A percentile compares a stretch with the other conserved stretches of the same genome.
These are phyloP conservation scores for Crucibulum laeve DNA, from an alignment of 768 basidiomycete genomes.

Conservation along the genomic window DNA sequence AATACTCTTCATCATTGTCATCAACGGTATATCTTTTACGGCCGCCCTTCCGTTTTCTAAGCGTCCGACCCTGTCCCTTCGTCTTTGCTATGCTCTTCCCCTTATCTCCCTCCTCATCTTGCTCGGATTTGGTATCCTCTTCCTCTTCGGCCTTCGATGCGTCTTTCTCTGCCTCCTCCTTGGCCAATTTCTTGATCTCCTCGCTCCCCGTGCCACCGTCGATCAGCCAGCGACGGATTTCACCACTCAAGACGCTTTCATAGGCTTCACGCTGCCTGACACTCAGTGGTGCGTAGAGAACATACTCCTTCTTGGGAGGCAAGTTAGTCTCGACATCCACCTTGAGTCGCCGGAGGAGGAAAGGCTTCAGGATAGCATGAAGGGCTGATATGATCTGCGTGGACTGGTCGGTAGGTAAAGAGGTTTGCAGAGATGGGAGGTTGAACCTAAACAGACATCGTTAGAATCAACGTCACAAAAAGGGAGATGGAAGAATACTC, in stretches of 20 bases:
- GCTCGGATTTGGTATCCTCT: constrained; percentile 8
- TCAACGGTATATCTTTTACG: constrained; percentile 51
- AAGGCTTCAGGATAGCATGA: constrained; percentile 91
- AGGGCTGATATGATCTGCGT: constrained; percentile 70
- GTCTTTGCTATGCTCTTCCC: constrained; percentile 27
- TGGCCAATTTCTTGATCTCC: constrained; percentile 5
- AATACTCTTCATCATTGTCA: constrained; percentile 64
- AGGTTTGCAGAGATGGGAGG: constrained; percentile 56
- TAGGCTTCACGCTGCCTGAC: constrained; percentile 82
- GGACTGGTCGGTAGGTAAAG: constrained; percentile 54
- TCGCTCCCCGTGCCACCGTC: constrained; percentile 25
- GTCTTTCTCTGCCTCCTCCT: constrained; percentile 8
- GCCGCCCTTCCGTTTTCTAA: no score
- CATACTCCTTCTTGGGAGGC: constrained; percentile 93
- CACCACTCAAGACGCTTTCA: constrained; percentile 70
- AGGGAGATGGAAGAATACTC: constrained; percentile 8
- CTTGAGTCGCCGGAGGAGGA: constrained; percentile 89
- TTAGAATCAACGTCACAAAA: not conserved
- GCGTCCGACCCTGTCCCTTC: no score
- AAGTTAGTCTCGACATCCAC: constrained; percentile 76
- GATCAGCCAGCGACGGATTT: constrained; percentile 60
- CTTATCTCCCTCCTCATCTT: constrained; percentile 14
- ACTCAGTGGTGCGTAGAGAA: constrained; percentile 88
- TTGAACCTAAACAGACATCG: constrained; percentile 50
- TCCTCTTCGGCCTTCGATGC: constrained; percentile 9